phyloP scores from a whole-genome alignment of 1,284 basidiomycete genomes.

The Rhizoctonia solani region DNA sequence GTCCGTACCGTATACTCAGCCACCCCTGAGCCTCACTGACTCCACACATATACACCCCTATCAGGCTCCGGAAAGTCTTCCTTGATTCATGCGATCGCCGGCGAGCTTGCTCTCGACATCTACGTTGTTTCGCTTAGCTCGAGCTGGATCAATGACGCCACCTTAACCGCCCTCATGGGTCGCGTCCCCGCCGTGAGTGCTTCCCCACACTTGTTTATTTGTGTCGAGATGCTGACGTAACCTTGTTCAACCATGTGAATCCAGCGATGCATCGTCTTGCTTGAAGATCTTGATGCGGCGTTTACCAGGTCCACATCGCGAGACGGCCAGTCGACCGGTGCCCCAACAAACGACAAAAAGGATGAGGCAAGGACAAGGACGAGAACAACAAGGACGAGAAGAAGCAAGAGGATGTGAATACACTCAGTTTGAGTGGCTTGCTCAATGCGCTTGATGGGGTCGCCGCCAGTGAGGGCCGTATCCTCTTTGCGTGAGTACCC shows the following conservation, averaged over 20 bases:
- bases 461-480: conserved; percentile 79
- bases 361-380: conserved; percentile 51
- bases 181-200: conserved; percentile 61
- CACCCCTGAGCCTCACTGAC: conserved; percentile 34
- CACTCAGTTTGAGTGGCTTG: conserved; percentile 76
- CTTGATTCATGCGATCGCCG: conserved; percentile 77
- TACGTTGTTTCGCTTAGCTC: conserved; percentile 76
- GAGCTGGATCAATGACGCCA: conserved; percentile 75
- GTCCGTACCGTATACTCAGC: conserved; percentile 13
- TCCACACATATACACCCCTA: no score
- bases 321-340: conserved; percentile 52
- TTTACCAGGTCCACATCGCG: conserved; percentile 60
- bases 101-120: conserved; percentile 75
- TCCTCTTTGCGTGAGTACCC: conserved; percentile 79
- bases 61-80: conserved; percentile 81
- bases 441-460: conserved; percentile 85
- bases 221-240: conserved; percentile 15
- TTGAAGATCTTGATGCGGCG: conserved; percentile 83
- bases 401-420: conserved; percentile 70
- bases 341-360: conserved; percentile 49
- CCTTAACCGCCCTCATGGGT: conserved; percentile 75
- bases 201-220: not conserved
- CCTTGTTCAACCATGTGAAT: not conserved
- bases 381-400: conserved; percentile 27
- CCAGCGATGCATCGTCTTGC: conserved; percentile 74